These are phyloP conservation scores for Diaporthe vexans DNA, from an alignment of 2,329 filamentous ascomycete genomes.

Conservation along the genomic window DNA sequence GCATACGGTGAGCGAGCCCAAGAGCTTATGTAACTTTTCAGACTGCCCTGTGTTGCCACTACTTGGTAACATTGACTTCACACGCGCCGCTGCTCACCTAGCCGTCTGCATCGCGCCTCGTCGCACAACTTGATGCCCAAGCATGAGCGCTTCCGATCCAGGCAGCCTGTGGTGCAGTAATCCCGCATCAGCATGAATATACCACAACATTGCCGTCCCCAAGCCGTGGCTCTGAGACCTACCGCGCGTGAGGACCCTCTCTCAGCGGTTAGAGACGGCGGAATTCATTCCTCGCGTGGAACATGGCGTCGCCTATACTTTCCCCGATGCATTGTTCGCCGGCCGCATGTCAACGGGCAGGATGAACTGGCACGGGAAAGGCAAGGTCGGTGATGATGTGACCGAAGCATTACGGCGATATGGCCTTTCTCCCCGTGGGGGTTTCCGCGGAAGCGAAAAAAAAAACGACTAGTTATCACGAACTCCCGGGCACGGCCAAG, in stretches of 20 bases:
- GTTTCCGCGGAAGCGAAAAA: too few relatives aligned
- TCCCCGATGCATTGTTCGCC: neutral
- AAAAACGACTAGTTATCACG: neutral
- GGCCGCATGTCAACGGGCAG: neutral
- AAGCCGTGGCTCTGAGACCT: neutral
- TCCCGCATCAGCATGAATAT: neutral
- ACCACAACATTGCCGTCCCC: neutral
- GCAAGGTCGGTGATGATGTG: too few relatives aligned
- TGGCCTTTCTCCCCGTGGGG: too few relatives aligned
- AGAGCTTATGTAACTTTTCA: neutral
- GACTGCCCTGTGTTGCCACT: neutral
- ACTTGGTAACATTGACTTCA: neutral
- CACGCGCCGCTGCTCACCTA: neutral
- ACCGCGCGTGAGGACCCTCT: neutral
- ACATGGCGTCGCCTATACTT: neutral
- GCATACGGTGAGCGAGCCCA: neutral
- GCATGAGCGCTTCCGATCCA: neutral
- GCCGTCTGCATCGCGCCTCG: neutral
- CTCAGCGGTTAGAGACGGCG: neutral
- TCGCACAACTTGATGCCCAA: neutral
- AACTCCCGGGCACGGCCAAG: neutral
- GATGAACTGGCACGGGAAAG: neutral
- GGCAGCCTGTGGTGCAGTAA: neutral
- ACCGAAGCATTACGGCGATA: too few relatives aligned
- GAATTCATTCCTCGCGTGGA: conserved; percentile 1